Conservation (phyloP, 176 grass and related monocot genomes). For the Cenchrus fungigraminus region DNA sequence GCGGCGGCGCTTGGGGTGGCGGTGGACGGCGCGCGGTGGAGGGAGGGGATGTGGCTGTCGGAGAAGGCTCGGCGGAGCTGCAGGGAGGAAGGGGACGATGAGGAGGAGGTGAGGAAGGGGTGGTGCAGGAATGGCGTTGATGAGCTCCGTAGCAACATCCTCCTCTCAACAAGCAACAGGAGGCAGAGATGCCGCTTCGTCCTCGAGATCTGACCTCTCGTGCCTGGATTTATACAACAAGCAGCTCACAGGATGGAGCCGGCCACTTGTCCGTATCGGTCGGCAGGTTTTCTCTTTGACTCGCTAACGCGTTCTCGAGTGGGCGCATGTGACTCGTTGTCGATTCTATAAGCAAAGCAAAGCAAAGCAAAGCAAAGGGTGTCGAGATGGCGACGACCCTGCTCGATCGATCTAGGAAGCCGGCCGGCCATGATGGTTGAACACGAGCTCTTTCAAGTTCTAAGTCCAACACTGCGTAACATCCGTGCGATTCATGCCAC, state of each 20-base stretch:
- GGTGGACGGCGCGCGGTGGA: slow-evolving; percentile 27
- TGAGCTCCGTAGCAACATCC: slow-evolving; percentile 55
- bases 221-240: slow-evolving; percentile 7
- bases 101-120: slow-evolving; percentile 21
- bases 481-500: background rate
- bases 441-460: background rate
- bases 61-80: slow-evolving; percentile 66
- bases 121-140: slow-evolving; percentile 54
- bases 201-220: slow-evolving; percentile 37
- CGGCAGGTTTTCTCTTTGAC: background rate
- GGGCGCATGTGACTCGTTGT: slow-evolving; percentile 32
- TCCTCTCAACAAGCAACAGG: background rate
- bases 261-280: background rate
- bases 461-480: no score
- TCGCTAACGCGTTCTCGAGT: background rate
- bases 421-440: background rate
- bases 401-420: background rate
- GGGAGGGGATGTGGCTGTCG: slow-evolving; percentile 53
- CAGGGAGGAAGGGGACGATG: slow-evolving; percentile 13
- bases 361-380: background rate
- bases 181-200: background rate
- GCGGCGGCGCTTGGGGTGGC: background rate
- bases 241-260: background rate
- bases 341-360: background rate
- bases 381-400: background rate